Evolutionary conservation across 768 basidiomycete genomes (phyloP), one percentile per base, ranked within the genome.

Genomic region (Suillus tomentosus): DNA sequence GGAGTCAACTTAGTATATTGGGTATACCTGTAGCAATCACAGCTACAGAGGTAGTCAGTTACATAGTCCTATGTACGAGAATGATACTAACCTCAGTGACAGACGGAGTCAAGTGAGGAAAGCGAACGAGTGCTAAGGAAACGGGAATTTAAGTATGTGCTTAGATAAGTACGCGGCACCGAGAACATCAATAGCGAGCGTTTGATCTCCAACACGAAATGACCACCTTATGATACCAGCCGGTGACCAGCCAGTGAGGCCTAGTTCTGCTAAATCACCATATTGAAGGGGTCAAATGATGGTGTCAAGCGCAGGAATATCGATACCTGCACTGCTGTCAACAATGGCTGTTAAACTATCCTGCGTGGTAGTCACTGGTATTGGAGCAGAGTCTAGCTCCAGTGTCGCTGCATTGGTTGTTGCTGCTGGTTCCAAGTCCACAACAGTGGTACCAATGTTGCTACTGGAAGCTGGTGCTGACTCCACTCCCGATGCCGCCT

Each of bases 261-360:
- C 92, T 45, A 92, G 80, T 5, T 85, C 83, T 17, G 87, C 84
- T 45, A 94, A 79, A 75, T 92, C 90, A 1, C 91, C 91, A 51
- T 85, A 87, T 66, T 91, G 85, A 5, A 92, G 75, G 2, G 88
- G 82, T 27, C 82, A 74, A 34, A 80, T 73, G 43, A 72, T 55
- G 43, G 69, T 72, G 45, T 68, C 67, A 11, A 77, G 63, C 11
- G 72, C 68, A 31, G 76, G 60, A 6, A 71, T 5, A 64, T 63
- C 64, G 48, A 69, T 66, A 7, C 48, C 61, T 3, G 64, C 57
- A 19, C 39, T 6, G 13, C 39, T 42, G 39, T 17, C 27, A 53
- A 7, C 17, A 22, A 36, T 17, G 13, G 9, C 19, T 17, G 27
- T 34, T 57, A 59, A 58, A 36, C 39, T 19, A 40, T 58, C 57